A percentile compares a stretch with the other conserved stretches of the same genome.
phyloP scores from a whole-genome alignment of 2,329 filamentous ascomycete genomes.

The Colletotrichum spinosum region DNA sequence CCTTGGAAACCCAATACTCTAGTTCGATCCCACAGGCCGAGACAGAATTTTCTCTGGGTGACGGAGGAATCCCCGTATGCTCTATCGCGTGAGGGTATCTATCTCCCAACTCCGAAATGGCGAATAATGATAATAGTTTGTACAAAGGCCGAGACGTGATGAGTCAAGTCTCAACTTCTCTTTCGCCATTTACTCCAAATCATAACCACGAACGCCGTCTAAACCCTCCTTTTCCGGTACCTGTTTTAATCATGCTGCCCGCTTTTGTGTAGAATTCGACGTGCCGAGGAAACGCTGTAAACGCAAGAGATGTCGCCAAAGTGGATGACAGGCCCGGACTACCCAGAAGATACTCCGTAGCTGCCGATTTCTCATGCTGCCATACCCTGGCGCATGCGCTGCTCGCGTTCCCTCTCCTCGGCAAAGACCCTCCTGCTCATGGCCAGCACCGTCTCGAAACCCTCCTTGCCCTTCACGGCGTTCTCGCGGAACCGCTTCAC shows the following conservation, averaged over 20 bases:
- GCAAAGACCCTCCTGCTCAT: conserved; percentile 94
- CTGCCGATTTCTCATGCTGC: conserved; percentile 10
- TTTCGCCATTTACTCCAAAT: background rate
- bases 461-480: conserved; percentile 88
- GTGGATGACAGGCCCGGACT: background rate
- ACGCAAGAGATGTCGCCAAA: conserved; percentile 13
- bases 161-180: background rate
- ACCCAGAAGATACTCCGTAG: background rate
- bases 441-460: conserved; percentile 93
- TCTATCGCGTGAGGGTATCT: conserved; percentile 35
- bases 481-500: conserved; percentile 93
- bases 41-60: conserved; percentile 6
- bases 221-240: conserved; percentile 17
- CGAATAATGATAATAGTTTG: conserved; percentile 22
- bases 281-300: conserved; percentile 25
- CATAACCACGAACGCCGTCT: conserved; percentile 28
- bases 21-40: conserved; percentile 8
- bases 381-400: conserved; percentile 31
- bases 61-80: conserved; percentile 9
- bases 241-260: conserved; percentile 28
- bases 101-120: conserved; percentile 14
- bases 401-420: conserved; percentile 80
- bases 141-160: conserved; percentile 12
- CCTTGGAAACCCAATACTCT: conserved; percentile 11
- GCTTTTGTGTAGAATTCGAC: conserved; percentile 20